Base-by-base conservation (phyloP, 352 stramenopile species). In the Phytopythium ostracodes region DNA sequence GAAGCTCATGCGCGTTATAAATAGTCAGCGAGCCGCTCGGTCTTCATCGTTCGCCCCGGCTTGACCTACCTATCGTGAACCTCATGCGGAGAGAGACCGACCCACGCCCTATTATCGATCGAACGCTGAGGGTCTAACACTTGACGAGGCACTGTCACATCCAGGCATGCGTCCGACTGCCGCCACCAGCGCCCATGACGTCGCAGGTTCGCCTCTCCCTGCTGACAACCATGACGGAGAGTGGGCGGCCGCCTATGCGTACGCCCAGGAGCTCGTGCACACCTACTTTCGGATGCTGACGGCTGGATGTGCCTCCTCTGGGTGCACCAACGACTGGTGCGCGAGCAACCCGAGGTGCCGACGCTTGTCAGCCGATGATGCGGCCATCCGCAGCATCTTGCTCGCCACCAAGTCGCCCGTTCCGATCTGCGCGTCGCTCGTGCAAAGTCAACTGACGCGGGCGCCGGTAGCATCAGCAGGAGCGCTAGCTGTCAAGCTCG, bases 231-330 rank as follows among this genome's bases (percentile, higher is more conserved):
- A 9, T 17, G 53, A 22, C 18, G 22, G 31, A n/a, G 47, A 52
- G 33, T 56, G 36, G 33, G 27, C 35, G 51, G 27, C 55, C 22
- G 50, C 40, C 53, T 64, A 68, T 24, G 64, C 44, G 22, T 91
- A 91, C 56, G 82, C 82, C 56, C 64, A 63, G n/a, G 62, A 70
- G n/a, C 75, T 91, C 15, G 78, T 91, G 52, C 60, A 65, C 20
- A 58, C 68, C 46, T 91, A 91, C 60, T 91, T 88, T 40, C 36
- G 27, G 27, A 89, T 91, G 75, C 53, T 91, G 35, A 91, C 73
- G 0, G 59, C 72, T 46, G 79, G 82, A 1, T 91, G 82, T 51
- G 62, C 61, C 4, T 36, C 54, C 29, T 35, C n/a, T 1, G 29
- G 38, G 6, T 91, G 82, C 38, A 47, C 11, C 3, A 91, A 82